Evolutionary conservation across 1,284 basidiomycete species (phyloP), one percentile per base, ranked within the genome.

Genomic region (Coniferiporia sulphurascens): DNA sequence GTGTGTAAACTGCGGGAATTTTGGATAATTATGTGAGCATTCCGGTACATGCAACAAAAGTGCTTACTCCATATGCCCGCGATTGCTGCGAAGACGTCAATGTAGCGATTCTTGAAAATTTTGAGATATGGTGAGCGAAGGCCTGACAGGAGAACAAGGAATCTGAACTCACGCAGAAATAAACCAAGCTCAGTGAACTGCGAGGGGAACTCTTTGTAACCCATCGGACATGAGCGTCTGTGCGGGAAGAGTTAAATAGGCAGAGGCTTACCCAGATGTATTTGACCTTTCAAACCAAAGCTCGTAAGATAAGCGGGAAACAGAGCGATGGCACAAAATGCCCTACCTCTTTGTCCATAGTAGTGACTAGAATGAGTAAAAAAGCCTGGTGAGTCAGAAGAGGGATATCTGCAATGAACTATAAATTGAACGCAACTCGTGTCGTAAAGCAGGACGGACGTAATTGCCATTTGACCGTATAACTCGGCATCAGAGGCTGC

Each of bases 311-410:
- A 21, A 21, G 13, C 34, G 13, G 27, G 27, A 5, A 27, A 27
- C 5, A 21, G 10, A 34, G 13, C 21, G 22, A 36, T 10, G 15
- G 3, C 4, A 21, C 27, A 49, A n/a, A 19, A 12, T 3, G 38
- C 38, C 9, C 9, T 41, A 57, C 55, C 41, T 57, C 55, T 50
- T 38, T 57, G 36, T 57, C 55, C 19, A 57, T 38, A 5, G 55
- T 57, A 32, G 48, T 51, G 22, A 57, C 55, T 57, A 3, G 7
- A 38, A 9, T 17, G n/a, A 13, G 34, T n/a, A 48, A 48, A 4
- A 4, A 17, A 48, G 44, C 12, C 35, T 10, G 48, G n/a, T 13
- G 34, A n/a, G 8, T 12, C 21, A 10, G 7, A 15, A 12, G 8
- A 17, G 36, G 21, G 21, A 41, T 2, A 8, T 8, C 9, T 41